Percentiles rank a stretch among this genome's conserved stretches.
These are phyloP conservation scores for Yarrowia alimentaria DNA, from an alignment of 805 yeast genomes.

Conservation along the genomic window DNA sequence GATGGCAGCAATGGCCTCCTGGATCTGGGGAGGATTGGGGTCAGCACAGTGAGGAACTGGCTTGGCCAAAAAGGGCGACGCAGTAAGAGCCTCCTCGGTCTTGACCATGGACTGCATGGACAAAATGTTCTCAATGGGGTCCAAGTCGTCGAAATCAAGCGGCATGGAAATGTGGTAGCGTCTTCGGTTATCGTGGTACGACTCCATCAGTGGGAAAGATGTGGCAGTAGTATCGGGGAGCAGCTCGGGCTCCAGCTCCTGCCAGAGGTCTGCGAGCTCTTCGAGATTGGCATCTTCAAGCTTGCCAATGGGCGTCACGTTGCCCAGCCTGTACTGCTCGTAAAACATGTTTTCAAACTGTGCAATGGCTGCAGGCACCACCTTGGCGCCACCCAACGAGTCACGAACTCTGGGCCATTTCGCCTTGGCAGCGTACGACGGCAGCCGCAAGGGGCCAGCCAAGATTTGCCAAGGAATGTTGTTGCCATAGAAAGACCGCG, in stretches of 20 bases:
- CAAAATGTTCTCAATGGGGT: conserved; percentile 3
- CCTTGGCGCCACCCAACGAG: conserved; percentile 58
- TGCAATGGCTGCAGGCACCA: conserved; percentile 52
- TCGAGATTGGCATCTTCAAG: conserved; percentile 49
- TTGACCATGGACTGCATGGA: conserved; percentile 15
- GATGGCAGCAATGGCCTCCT: conserved; percentile 32
- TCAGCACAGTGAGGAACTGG: neutral
- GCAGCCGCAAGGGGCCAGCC: conserved; percentile 36
- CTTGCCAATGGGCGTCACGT: conserved; percentile 41
- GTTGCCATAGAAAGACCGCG: conserved; percentile 51
- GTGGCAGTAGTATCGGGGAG: conserved; percentile 33
- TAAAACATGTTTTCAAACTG: conserved; percentile 68
- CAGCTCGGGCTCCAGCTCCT: conserved; percentile 46
- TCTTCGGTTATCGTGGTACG: conserved; percentile 47
- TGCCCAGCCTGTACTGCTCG: conserved; percentile 56
- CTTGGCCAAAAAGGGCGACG: conserved; percentile 66
- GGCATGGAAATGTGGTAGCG: conserved; percentile 39
- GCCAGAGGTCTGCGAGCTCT: conserved; percentile 65
- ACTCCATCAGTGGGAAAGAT: conserved; percentile 28
- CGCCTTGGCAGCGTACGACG: conserved; percentile 49
- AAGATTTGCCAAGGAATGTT: conserved; percentile 32
- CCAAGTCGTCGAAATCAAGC: conserved; percentile 2
- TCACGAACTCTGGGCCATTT: conserved; percentile 72
- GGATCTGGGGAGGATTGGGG: conserved; percentile 12
- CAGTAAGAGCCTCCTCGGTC: conserved; percentile 45